phyloP scores from a whole-genome alignment of 164 flowering plant species.

The Chimonanthus praecox region DNA sequence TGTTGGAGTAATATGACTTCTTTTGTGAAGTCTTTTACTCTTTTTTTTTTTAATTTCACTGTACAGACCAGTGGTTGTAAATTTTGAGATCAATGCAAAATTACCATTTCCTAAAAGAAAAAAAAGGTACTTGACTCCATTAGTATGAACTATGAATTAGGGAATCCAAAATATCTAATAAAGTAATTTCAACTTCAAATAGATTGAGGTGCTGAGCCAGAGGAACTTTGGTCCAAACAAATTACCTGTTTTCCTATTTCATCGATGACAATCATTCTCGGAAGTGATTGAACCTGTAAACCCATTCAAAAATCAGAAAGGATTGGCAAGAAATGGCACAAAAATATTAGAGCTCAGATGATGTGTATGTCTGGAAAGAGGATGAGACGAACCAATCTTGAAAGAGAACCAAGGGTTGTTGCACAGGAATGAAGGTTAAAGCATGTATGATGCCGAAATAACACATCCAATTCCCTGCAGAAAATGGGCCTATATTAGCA shows the following conservation, averaged over 20 bases:
- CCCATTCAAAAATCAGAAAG: slow-evolving; percentile 8
- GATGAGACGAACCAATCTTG: slow-evolving; percentile 60
- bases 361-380: background rate
- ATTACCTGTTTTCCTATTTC: slow-evolving; percentile 95
- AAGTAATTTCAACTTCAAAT: background rate
- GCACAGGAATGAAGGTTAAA: slow-evolving; percentile 85
- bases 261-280: slow-evolving; percentile 95
- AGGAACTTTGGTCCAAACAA: slow-evolving; percentile 2
- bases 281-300: slow-evolving; percentile 87
- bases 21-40: too few relatives aligned
- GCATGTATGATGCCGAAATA: slow-evolving; percentile 75
- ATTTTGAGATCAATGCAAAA: too few relatives aligned
- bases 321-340: background rate
- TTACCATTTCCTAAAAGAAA: too few relatives aligned
- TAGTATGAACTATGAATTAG: background rate
- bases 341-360: background rate
- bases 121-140: background rate
- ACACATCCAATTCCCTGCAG: slow-evolving; percentile 84
- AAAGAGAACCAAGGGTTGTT: slow-evolving; percentile 89
- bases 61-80: too few relatives aligned
- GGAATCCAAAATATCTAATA: background rate
- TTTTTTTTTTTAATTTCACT: too few relatives aligned
- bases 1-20: too few relatives aligned
- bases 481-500: slow-evolving; percentile 8
- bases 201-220: background rate